Evolutionary conservation across 345 rosid species (phyloP).

Genomic region (Hypericum androsaemum): DNA sequence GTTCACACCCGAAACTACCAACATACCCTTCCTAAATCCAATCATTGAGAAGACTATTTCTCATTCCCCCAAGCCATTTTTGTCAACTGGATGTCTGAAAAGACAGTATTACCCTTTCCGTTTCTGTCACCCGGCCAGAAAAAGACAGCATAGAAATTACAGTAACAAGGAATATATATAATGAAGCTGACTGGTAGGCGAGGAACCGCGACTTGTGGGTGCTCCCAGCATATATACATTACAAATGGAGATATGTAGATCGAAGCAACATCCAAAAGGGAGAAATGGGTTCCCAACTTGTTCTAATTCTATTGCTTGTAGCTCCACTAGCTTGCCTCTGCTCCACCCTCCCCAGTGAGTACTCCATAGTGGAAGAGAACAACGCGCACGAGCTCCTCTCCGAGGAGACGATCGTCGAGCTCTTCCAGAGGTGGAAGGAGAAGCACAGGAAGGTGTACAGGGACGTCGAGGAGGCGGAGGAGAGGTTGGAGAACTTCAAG

Average conservation of each 20-base stretch:
- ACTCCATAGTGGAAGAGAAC: constrained; percentile 31
- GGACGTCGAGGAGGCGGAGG: constrained; percentile 34
- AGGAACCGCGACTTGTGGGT: neutral
- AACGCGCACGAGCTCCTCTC: constrained; percentile 23
- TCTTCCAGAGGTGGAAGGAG: constrained; percentile 41
- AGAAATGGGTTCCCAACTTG: constrained; percentile 22
- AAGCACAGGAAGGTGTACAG: constrained; percentile 47
- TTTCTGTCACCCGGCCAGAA: neutral
- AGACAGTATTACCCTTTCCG: neutral
- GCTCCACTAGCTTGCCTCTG: constrained; percentile 19
- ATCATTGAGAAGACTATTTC: neutral
- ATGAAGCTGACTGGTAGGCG: constrained; percentile 42
- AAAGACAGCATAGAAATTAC: neutral
- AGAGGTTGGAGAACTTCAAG: constrained; percentile 32
- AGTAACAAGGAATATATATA: neutral
- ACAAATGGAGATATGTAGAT: neutral
- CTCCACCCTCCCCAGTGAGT: constrained; percentile 26
- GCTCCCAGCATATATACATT: constrained; percentile 10
- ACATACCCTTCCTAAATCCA: neutral
- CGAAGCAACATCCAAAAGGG: constrained; percentile 3
- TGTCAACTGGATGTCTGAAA: neutral
- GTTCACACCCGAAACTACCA: too few species aligned
- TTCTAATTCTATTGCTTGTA: constrained; percentile 20
- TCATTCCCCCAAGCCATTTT: constrained; percentile 4
- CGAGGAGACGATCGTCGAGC: constrained; percentile 33